Percentiles rank a stretch among this genome's conserved stretches.
Evolutionary conservation across 2,329 filamentous ascomycete species (phyloP).

Genomic region (Erysiphe pulchra): DNA sequence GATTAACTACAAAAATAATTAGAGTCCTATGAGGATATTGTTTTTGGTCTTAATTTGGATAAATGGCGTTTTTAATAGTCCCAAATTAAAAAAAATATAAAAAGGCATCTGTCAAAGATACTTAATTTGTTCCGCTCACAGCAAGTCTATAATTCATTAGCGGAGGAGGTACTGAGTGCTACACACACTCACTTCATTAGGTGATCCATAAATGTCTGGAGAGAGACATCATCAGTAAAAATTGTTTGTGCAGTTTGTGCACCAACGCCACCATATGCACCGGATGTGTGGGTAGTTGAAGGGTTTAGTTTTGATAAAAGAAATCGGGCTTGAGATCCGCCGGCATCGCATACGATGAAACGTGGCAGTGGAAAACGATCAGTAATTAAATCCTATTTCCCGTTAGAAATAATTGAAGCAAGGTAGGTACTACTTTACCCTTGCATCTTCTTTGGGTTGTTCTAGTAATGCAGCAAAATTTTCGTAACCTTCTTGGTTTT

Average conservation of each 20-base stretch:
- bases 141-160: slow-evolving; percentile 21
- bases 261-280: slow-evolving; percentile 69
- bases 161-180: slow-evolving; percentile 1
- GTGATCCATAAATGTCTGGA: slow-evolving; percentile 99
- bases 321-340: slow-evolving; percentile 92
- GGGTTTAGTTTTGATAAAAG: slow-evolving; percentile 91
- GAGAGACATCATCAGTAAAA: slow-evolving; percentile 91
- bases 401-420: slow-evolving; percentile 5
- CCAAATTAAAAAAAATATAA: no score
- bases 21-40: no score
- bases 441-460: slow-evolving; percentile 86
- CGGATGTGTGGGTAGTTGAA: slow-evolving; percentile 84
- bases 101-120: no score
- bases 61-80: no score
- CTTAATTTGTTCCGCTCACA: slow-evolving; percentile 35
- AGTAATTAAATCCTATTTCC: slow-evolving; percentile 61
- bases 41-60: no score
- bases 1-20: no score
- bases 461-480: slow-evolving; percentile 77
- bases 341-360: slow-evolving; percentile 97
- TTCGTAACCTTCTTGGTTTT: slow-evolving; percentile 94
- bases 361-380: slow-evolving; percentile 94
- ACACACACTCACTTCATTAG: slow-evolving; percentile 70
- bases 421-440: slow-evolving; percentile 27
- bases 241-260: slow-evolving; percentile 84